These are phyloP conservation scores for Marasmius sp. DNA, from an alignment of 1,284 basidiomycete genomes.

Conservation along the genomic window DNA sequence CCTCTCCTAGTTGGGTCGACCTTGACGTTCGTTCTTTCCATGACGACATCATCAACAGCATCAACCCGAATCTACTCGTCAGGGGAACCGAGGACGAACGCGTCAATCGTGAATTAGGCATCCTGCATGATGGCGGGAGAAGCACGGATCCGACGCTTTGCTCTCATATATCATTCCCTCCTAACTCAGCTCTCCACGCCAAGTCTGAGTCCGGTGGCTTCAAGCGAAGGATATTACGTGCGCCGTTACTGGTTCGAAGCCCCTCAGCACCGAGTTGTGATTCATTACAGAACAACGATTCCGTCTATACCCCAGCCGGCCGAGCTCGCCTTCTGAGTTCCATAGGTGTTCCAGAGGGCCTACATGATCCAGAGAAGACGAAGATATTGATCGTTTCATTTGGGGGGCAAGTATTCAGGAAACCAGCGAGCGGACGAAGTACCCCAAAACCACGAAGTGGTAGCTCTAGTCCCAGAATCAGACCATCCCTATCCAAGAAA, in stretches of 20 bases:
- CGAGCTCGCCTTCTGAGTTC: conserved; percentile 51
- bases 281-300: conserved; percentile 6
- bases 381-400: conserved; percentile 77
- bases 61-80: conserved; percentile 12
- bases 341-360: conserved; percentile 56
- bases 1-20: conserved; percentile 66
- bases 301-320: conserved; percentile 52
- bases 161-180: conserved; percentile 39
- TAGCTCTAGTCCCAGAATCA: conserved; percentile 1
- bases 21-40: conserved; percentile 41
- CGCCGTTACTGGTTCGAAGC: conserved; percentile 66
- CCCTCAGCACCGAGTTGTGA: background rate
- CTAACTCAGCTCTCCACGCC: conserved; percentile 14
- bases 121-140: background rate
- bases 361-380: conserved; percentile 46
- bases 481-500: background rate
- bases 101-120: background rate
- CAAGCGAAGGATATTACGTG: conserved; percentile 44
- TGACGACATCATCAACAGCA: background rate
- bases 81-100: conserved; percentile 22
- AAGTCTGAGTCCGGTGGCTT: conserved; percentile 22
- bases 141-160: conserved; percentile 21
- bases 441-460: conserved; percentile 24
- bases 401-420: conserved; percentile 72
- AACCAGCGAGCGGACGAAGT: conserved; percentile 43